Percentiles rank a stretch among this genome's conserved stretches.
phyloP scores from a whole-genome alignment of 495 filamentous ascomycete species.

The Xylaria castorea region DNA sequence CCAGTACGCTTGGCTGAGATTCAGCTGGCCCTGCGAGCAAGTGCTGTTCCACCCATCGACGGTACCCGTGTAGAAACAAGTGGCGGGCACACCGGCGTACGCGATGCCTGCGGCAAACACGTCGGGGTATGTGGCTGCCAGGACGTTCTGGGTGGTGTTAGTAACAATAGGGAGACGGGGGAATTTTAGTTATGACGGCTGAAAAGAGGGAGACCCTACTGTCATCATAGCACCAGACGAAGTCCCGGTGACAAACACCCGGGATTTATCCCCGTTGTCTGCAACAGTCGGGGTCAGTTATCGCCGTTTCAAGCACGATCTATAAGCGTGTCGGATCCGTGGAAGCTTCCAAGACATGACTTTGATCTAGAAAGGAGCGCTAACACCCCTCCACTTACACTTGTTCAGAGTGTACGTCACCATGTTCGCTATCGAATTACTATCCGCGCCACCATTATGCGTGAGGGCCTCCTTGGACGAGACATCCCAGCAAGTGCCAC shows the following conservation, averaged over 20 bases:
- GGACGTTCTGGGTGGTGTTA: conserved; percentile 51
- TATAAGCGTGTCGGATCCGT: neutral
- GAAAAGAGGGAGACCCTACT: conserved; percentile 24
- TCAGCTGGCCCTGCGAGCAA: conserved; percentile 47
- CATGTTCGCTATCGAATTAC: conserved; percentile 66
- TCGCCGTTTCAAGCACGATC: neutral
- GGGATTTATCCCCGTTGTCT: conserved; percentile 53
- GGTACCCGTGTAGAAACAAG: conserved; percentile 59
- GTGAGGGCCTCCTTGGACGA: conserved; percentile 55
- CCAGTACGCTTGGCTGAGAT: conserved; percentile 48
- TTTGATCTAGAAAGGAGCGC: neutral
- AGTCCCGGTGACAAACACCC: conserved; percentile 60
- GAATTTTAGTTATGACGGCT: too few relatives aligned
- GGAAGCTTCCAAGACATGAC: neutral
- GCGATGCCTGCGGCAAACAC: conserved; percentile 60
- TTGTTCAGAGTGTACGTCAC: conserved; percentile 55
- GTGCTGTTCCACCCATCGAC: conserved; percentile 49
- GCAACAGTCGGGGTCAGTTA: neutral
- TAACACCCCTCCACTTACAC: conserved; percentile 27
- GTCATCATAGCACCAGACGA: conserved; percentile 62
- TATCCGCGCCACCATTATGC: conserved; percentile 62
- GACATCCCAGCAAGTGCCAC: conserved; percentile 65
- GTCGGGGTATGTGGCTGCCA: conserved; percentile 64
- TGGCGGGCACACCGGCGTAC: conserved; percentile 64
- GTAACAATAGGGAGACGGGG: neutral